Base-by-base conservation (phyloP, 768 basidiomycete species). In the Collybiopsis confluens region DNA sequence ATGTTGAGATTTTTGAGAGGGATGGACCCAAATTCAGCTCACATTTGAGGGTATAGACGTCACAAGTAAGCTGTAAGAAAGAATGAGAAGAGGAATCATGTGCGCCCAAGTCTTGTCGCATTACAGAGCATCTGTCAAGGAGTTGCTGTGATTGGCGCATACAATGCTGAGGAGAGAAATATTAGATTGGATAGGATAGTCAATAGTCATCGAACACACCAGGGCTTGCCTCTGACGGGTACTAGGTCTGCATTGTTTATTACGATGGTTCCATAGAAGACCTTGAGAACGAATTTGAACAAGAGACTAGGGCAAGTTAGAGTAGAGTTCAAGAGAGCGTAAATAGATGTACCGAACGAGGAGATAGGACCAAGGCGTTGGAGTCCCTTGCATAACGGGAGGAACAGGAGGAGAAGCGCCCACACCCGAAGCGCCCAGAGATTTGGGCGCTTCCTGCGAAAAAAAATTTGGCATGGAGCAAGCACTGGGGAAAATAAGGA, bases 201-300 rank as follows among this genome's bases (percentile, higher is more conserved):
- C 38, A 26, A 42, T 41, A 9, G 23, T 47, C 43, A 30, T 18
- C 37, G 38, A 11, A 53, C 48, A 43, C 41, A 56, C 91, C 88
- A 90, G 60, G 92, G 88, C 51, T 74, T 70, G 2, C 92, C 92
- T 10, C 78, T 84, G 61, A 73, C 68, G 20, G 91, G 90, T 47
- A 95, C 82, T 47, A 81, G 69, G 43, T 90, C 72, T 3, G 74
- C 73, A 63, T 89, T 88, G 67, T 95, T 90, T 15, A 95, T 78
- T 23, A 94, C 88, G 53, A 95, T 92, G 9, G 86, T 81, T 1
- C 90, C 90, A 67, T 95, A 95, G 70, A 95, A 95, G 57, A 93
- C 89, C 65, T 90, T 90, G 62, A 95, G 82, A 2, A 92, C 90
- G 59, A 93, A 86, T 59, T 80, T 80, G 65, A 90, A 92, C 26